A percentile compares a stretch with the other conserved stretches of the same genome.
phyloP scores from a whole-genome alignment of 768 basidiomycete genomes.

The Amylocystis lapponica region DNA sequence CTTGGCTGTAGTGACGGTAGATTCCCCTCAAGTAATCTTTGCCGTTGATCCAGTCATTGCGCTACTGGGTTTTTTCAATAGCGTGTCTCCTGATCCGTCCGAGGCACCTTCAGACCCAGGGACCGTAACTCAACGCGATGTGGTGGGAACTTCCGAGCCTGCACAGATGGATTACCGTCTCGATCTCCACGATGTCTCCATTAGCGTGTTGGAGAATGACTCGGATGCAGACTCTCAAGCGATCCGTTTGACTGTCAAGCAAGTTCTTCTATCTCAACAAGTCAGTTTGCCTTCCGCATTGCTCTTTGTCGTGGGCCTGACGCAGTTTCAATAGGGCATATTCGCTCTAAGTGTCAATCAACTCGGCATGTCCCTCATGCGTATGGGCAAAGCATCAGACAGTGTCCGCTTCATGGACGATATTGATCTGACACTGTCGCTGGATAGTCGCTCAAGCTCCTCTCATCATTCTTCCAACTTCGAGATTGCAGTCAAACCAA shows the following conservation, averaged over 20 bases:
- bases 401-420: constrained; percentile 91
- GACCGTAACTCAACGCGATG: constrained; percentile 10
- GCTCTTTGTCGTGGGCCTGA: no score
- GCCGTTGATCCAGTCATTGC: constrained; percentile 89
- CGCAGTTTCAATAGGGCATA: constrained; percentile 51
- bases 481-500: constrained; percentile 73
- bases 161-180: constrained; percentile 60
- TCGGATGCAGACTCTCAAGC: constrained; percentile 74
- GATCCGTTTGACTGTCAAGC: constrained; percentile 77
- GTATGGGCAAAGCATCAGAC: constrained; percentile 81
- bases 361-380: constrained; percentile 90
- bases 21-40: constrained; percentile 90
- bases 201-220: constrained; percentile 86
- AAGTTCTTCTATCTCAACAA: constrained; percentile 89
- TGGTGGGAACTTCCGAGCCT: constrained; percentile 9
- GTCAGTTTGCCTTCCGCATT: no score
- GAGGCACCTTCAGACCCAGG: constrained; percentile 10
- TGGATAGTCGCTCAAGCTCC: constrained; percentile 76
- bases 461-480: constrained; percentile 74
- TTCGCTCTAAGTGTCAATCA: constrained; percentile 72
- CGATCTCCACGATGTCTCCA: constrained; percentile 85
- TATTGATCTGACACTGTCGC: constrained; percentile 78
- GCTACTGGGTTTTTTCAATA: constrained; percentile 78
- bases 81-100: constrained; percentile 38
- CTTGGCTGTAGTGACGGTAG: constrained; percentile 80